phyloP scores from a whole-genome alignment of 179 eudicot species.

The Silene vulgaris region DNA sequence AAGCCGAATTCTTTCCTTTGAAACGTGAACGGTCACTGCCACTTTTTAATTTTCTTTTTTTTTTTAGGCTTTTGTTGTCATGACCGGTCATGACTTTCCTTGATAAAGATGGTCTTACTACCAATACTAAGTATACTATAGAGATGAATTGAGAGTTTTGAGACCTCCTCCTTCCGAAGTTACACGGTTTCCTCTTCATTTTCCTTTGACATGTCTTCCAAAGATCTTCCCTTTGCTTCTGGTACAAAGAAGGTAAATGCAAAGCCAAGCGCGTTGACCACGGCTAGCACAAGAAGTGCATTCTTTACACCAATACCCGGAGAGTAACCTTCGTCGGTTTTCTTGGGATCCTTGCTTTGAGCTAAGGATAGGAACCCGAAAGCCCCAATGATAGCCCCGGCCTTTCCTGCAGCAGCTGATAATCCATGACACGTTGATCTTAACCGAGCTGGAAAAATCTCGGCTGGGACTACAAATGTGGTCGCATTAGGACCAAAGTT shows the following conservation, averaged over 20 bases:
- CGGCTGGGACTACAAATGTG: slow-evolving; percentile 55
- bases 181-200: slow-evolving; percentile 29
- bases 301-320: slow-evolving; percentile 50
- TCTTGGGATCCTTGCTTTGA: slow-evolving; percentile 34
- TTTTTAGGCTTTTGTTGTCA: too few relatives aligned
- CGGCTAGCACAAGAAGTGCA: slow-evolving; percentile 36
- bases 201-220: slow-evolving; percentile 51
- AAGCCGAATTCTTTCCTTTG: too few relatives aligned
- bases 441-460: slow-evolving; percentile 51
- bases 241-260: slow-evolving; percentile 51
- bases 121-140: not conserved
- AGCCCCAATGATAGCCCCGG: slow-evolving; percentile 50
- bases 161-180: not conserved
- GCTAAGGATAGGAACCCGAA: slow-evolving; percentile 53
- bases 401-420: slow-evolving; percentile 51
- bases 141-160: not conserved
- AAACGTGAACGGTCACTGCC: too few relatives aligned
- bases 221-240: slow-evolving; percentile 49
- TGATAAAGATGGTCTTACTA: not conserved
- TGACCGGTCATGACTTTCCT: too few relatives aligned
- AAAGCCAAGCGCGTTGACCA: slow-evolving; percentile 35
- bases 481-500: slow-evolving; percentile 56
- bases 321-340: slow-evolving; percentile 46
- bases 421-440: slow-evolving; percentile 56
- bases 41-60: too few relatives aligned